Evolutionary conservation across 768 basidiomycete species (phyloP), one percentile per base, ranked within the genome.

Genomic region (Plicaturopsis crispa): DNA sequence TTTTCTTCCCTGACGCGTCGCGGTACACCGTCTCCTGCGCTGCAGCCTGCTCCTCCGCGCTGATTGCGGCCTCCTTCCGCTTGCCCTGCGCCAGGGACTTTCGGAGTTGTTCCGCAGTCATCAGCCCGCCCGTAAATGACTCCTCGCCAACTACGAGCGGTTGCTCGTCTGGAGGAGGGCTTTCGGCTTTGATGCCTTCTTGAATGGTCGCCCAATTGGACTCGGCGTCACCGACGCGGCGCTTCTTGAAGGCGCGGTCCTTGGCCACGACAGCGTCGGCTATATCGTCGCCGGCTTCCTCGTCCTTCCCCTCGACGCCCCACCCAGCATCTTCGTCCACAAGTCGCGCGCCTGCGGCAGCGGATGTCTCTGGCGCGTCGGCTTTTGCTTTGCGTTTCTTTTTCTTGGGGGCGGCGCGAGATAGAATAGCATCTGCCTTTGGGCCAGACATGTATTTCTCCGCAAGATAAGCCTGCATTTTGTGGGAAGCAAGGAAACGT

Each of bases 381-480:
- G 48, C 47, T 6, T 53, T 55, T 10, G 59, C 69, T 59, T 83
- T 85, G 37, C 79, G 72, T 61, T 85, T 89, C 65, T 83, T 86
- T 60, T 82, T 83, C 55, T 70, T 72, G 1, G 65, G 62, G 2
- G 62, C 67, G 0, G 73, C 57, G 32, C 77, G 76, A 3, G 91
- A 69, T 6, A 97, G 70, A 45, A 98, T 98, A 5, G 90, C 92
- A 48, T 97, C 94, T 2, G 93, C 91, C 52, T 97, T 98, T 0
- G 89, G 79, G 1, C 94, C 94, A 4, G 91, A 81, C 92, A 97
- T 94, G 66, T 98, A 98, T 45, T 87, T 89, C 47, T 82, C 74
- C 0, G 89, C 89, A 13, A 93, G 73, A 56, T 93, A 93, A 17
- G 86, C 69, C 56, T 90, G 82, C 66, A 93, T 72, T n/a, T n/a